Evolutionary conservation across 768 basidiomycete genomes (phyloP).

Genomic region (Pleurotus djamor): DNA sequence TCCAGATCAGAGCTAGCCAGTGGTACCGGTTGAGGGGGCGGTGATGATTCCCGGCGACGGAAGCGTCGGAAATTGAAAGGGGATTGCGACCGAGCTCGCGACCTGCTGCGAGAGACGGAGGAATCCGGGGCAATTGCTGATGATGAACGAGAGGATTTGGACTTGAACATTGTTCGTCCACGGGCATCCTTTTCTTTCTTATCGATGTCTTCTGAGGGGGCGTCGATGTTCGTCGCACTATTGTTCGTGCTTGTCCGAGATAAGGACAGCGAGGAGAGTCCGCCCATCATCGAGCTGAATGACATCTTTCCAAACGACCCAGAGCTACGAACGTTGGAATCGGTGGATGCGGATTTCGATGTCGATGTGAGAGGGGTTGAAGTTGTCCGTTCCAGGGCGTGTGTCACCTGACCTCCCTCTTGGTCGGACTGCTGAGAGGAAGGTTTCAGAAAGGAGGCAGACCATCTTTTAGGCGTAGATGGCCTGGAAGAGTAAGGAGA

Average conservation of each 20-base stretch:
- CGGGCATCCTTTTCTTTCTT: conserved; percentile 33
- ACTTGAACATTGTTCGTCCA: conserved; percentile 48
- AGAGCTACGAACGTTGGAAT: conserved; percentile 27
- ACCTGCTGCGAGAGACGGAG: conserved; percentile 43
- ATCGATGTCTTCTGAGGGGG: conserved; percentile 25
- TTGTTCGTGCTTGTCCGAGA: conserved; percentile 43
- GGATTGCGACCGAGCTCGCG: conserved; percentile 73
- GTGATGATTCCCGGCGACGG: conserved; percentile 57
- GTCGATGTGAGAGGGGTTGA: conserved; percentile 21
- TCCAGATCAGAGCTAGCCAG: conserved; percentile 65
- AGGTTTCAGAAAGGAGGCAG: conserved; percentile 24
- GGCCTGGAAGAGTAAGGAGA: conserved; percentile 25
- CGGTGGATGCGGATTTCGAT: conserved; percentile 20
- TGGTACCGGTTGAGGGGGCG: conserved; percentile 52
- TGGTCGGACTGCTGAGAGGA: conserved; percentile 38
- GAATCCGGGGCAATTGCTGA: conserved; percentile 42
- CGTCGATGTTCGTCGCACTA: conserved; percentile 26
- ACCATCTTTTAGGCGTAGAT: conserved; percentile 29
- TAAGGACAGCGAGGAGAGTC: conserved; percentile 63
- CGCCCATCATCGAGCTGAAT: conserved; percentile 70
- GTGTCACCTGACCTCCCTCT: conserved; percentile 44
- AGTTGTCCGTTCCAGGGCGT: conserved; percentile 48
- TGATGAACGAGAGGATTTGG: conserved; percentile 44
- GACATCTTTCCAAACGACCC: conserved; percentile 64
- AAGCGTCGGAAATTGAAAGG: conserved; percentile 77